Evolutionary conservation across 768 basidiomycete species (phyloP), one percentile per base, ranked within the genome.

Genomic region (Rhizopogon vinicolor): DNA sequence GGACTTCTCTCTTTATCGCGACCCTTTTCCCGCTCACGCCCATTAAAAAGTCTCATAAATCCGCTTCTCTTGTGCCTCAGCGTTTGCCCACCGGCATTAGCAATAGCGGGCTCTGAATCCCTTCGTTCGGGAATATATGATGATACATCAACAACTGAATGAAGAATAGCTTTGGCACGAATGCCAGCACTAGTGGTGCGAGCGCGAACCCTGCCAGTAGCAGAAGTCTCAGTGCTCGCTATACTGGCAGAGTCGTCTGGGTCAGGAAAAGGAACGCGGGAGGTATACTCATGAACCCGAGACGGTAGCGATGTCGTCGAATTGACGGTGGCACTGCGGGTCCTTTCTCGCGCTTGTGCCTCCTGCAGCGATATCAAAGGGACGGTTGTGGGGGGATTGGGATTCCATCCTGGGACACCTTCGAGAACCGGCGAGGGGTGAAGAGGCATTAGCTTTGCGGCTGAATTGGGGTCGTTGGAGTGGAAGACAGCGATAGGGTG

Each of bases 61-160:
- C 80, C 90, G 59, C 89, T 91, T 67, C 87, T 91, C 75, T 87
- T 91, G 57, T 86, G 86, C 62, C 81, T 89, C 49, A 92, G 67
- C 2, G 70, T 60, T 61, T 82, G 86, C 9, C 72, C 73, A 14
- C 37, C 59, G 29, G 8, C 43, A 53, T 61, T 58, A 39, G 53
- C 59, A 42, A 61, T 51, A 41, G 55, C 22, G 2, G 72, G 65
- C 35, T 80, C 82, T 5, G 74, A 72, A 46, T 78, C 78, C 40
- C 70, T 72, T 31, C 70, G 66, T 53, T 82, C 80, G n/a, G 65
- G 25, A 25, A 25, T 25, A 25, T 25, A 58, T 48, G 63, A 59
- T 57, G 59, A 14, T 74, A 71, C 35, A 37, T 44, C 57, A 22
- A 79, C 75, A 12, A 81, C 59, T 18, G 77, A 75, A 57, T 66